These are phyloP conservation scores for Dipteronia sinensis DNA, from an alignment of 345 rosid species.

Conservation along the genomic window DNA sequence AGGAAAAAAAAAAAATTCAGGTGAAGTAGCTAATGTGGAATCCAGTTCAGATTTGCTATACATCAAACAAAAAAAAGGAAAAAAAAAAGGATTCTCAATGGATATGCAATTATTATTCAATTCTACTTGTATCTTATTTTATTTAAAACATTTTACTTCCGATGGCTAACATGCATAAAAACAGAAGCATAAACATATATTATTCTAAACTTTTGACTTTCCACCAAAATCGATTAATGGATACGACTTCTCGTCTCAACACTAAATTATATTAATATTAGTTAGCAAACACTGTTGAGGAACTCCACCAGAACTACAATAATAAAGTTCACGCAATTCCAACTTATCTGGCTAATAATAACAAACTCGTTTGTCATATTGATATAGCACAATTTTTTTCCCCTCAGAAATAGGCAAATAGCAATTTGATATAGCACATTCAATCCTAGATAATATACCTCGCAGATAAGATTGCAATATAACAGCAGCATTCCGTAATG, in stretches of 20 bases:
- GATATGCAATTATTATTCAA: background rate
- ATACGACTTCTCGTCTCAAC: background rate
- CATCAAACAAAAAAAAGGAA: no score
- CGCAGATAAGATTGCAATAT: conserved; percentile 70
- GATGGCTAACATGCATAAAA: background rate
- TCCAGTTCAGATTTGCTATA: background rate
- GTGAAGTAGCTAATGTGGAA: background rate
- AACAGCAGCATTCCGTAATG: conserved; percentile 68
- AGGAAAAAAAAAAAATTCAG: background rate
- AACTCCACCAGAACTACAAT: background rate
- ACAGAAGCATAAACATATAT: background rate
- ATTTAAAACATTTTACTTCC: background rate
- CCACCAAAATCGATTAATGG: background rate
- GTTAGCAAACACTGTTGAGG: background rate
- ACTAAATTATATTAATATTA: background rate
- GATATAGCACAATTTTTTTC: background rate
- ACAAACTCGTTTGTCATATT: background rate
- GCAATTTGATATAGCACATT: background rate
- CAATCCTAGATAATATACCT: conserved; percentile 49
- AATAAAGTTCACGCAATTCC: background rate
- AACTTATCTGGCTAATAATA: background rate
- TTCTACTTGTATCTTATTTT: background rate
- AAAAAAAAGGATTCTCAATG: background rate
- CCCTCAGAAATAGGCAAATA: no score
- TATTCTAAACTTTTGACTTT: background rate